phyloP scores from a whole-genome alignment of 345 rosid species.

The Brassica nigra region DNA sequence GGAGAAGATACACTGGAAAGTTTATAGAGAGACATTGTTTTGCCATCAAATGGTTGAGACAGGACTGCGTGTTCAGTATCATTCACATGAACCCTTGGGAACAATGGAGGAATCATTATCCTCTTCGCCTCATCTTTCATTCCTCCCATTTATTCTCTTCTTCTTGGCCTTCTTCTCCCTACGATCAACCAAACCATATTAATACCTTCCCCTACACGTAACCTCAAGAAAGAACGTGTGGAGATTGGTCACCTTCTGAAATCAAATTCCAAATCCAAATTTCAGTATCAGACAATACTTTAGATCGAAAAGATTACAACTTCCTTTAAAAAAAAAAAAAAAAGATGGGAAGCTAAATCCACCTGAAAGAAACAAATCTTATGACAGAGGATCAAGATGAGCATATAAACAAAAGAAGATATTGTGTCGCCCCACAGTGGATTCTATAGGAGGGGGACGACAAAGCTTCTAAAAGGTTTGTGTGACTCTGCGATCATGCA shows the following conservation, averaged over 20 bases:
- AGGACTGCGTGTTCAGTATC: constrained; percentile 32
- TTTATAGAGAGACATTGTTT: constrained; percentile 14
- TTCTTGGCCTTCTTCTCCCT: background rate
- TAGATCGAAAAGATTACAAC: constrained; percentile 11
- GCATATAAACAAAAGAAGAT: constrained; percentile 28
- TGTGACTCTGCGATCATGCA: constrained; percentile 33
- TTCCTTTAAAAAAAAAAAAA: background rate
- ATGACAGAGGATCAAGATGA: constrained; percentile 9
- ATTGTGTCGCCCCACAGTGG: constrained; percentile 40
- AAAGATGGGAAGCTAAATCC: background rate
- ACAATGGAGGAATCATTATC: constrained; percentile 40
- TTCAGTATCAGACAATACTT: background rate
- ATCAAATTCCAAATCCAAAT: background rate
- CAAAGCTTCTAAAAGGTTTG: constrained; percentile 15
- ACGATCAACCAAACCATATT: constrained; percentile 9
- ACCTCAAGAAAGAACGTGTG: constrained; percentile 1
- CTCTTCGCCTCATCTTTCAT: constrained; percentile 45
- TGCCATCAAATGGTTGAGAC: constrained; percentile 33
- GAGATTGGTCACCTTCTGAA: constrained; percentile 12
- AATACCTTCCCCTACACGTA: constrained; percentile 20
- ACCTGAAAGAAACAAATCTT: constrained; percentile 11
- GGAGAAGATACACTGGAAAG: constrained; percentile 22
- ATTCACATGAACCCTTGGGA: constrained; percentile 41
- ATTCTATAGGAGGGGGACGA: constrained; percentile 43
- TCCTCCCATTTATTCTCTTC: constrained; percentile 35